phyloP scores from a whole-genome alignment of 192 early-diverging fungal genomes.

The Backusella liffmaniae region DNA sequence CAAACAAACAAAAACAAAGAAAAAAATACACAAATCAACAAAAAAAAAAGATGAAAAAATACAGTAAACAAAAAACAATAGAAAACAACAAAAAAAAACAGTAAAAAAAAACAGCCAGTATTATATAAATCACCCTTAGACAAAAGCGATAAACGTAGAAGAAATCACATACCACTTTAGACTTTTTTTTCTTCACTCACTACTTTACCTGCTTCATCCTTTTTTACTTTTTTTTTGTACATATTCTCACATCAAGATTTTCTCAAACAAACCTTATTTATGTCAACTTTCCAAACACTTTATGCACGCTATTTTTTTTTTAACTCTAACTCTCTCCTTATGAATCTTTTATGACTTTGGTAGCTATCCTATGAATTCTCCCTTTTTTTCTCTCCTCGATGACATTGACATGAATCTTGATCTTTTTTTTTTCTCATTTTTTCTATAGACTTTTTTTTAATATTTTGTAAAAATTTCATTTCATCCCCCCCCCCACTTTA shows the following conservation, averaged over 20 bases:
- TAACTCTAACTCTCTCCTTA: conserved; percentile 3
- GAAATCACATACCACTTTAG: conserved; percentile 4
- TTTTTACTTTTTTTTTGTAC: neutral
- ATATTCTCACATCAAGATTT: conserved; percentile 8
- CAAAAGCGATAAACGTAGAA: conserved; percentile 4
- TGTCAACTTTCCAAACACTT: conserved; percentile 9
- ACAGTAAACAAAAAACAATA: neutral
- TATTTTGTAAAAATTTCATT: conserved; percentile 8
- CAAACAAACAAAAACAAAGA: conserved; percentile 13
- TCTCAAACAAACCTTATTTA: conserved; percentile 1
- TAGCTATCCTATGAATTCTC: neutral
- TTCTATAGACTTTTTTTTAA: conserved; percentile 8
- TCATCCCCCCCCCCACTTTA: neutral
- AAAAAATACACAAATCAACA: neutral
- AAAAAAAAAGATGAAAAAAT: neutral
- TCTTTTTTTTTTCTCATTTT: conserved; percentile 8
- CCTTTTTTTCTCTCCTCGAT: neutral
- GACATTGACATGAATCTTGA: conserved; percentile 7
- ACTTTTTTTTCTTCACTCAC: conserved; percentile 3
- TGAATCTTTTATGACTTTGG: neutral
- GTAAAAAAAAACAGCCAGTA: neutral
- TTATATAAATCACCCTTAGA: neutral
- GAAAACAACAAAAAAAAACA: neutral
- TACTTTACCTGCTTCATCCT: neutral
- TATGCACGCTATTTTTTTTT: neutral